These are phyloP conservation scores for Globisporangium takayamanum DNA, from an alignment of 352 stramenopile genomes.

Conservation along the genomic window DNA sequence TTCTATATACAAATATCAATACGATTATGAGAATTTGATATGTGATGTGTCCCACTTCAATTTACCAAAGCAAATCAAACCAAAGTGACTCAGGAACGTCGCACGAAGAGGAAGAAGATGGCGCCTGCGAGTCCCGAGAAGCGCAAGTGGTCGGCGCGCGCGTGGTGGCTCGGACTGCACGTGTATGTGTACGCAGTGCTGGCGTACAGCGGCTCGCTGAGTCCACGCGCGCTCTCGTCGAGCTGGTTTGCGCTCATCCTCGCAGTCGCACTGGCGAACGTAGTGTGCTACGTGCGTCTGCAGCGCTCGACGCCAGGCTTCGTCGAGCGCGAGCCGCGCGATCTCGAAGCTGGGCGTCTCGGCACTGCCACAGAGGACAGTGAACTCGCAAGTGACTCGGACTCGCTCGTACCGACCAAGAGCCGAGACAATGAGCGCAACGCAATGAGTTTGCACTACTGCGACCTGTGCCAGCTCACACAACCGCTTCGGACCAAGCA, in stretches of 20 bases:
- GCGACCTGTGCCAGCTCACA: constrained; percentile 46
- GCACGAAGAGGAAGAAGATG: background rate
- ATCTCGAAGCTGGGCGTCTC: constrained; percentile 16
- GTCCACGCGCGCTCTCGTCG: constrained; percentile 23
- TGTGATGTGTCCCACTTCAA: no score
- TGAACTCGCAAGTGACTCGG: constrained; percentile 26
- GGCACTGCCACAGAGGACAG: background rate
- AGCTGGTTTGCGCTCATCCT: constrained; percentile 33
- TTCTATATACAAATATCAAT: no score
- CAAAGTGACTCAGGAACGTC: background rate
- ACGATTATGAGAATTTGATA: no score
- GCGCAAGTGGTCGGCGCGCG: constrained; percentile 60
- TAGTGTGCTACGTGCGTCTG: constrained; percentile 40
- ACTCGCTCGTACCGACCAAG: constrained; percentile 18
- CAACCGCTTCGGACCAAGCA: constrained; percentile 69
- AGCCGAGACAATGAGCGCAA: background rate
- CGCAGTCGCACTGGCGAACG: constrained; percentile 31
- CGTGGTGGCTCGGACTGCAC: constrained; percentile 66
- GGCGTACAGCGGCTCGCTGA: constrained; percentile 29
- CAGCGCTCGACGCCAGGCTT: constrained; percentile 64
- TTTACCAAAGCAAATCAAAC: background rate
- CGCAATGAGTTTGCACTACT: constrained; percentile 33
- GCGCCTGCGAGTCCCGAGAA: constrained; percentile 17
- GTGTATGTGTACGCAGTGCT: constrained; percentile 49
- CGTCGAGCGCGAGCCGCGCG: constrained; percentile 14